Base-by-base conservation (phyloP, 2,329 filamentous ascomycete species). In the Pestalotiopsis fici region DNA sequence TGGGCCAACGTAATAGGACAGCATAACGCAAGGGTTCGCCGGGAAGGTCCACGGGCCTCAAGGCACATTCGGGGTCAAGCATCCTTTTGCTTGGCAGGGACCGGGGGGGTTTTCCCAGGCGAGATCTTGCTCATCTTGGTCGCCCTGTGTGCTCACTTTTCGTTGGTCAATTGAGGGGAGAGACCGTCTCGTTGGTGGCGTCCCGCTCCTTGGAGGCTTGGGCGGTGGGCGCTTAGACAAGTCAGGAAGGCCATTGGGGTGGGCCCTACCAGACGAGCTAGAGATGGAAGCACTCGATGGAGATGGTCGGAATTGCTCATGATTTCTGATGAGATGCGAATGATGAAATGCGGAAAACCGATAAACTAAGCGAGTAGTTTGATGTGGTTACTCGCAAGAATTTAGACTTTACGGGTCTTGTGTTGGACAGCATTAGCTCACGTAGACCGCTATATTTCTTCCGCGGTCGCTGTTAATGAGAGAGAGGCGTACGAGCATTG, bases 1-100 rank as follows among this genome's bases (percentile, higher is more conserved):
- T 71, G 70, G 71, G 70, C 69, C 56, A 71, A 71, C 64, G 71
- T 71, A 71, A 71, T 69, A 65, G 64, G 67, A 67, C 69, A 39
- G 54, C 15, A 57, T 9, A n/a, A 18, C 37, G 15, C 67, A 65
- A 69, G 28, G 65, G 65, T 15, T 65, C 64, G 23, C 35, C 64
- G 61, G 61, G 43, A 64, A 64, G 61, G 61, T 54, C 61, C 61
- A 64, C n/a, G 61, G 37, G 43, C 15, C 28, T 37, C 60, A 7
- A 63, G 18, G 55, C 55, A 57, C 31, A 15, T 35, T 35, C 31
- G 31, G 31, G 31, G 63, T 21, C 56, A 57, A 57, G 39, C 31
- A 39, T 21, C 25, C 6, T 35, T 35, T 21, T 50, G 43, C 63
- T 65, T 65, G 63, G 63, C 63, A 65, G 63, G 63, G 63, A 28